Evolutionary conservation across 179 eudicot genomes (phyloP).

Genomic region (Camellia oleifera): DNA sequence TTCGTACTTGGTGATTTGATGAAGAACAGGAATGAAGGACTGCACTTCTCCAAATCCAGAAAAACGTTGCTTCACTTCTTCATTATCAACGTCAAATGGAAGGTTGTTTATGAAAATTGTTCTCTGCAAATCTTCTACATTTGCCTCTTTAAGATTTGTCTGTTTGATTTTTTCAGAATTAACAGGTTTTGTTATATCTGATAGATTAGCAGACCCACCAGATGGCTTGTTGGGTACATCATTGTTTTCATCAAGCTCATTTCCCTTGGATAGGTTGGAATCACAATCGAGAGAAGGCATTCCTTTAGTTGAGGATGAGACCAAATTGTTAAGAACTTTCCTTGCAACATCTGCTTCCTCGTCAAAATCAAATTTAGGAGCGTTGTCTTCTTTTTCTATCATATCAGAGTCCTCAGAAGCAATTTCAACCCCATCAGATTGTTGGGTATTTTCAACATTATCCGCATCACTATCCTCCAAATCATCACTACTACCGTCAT

Average conservation of each 20-base stretch:
- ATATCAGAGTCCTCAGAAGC: slow-evolving; percentile 39
- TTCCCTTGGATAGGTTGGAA: slow-evolving; percentile 19
- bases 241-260: slow-evolving; percentile 24
- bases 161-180: slow-evolving; percentile 21
- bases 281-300: slow-evolving; percentile 21
- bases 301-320: slow-evolving; percentile 52
- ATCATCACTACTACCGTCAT: slow-evolving; percentile 36
- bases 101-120: slow-evolving; percentile 82
- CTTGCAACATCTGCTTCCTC: slow-evolving; percentile 79
- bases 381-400: slow-evolving; percentile 34
- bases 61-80: slow-evolving; percentile 92
- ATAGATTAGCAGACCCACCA: slow-evolving; percentile 26
- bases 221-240: slow-evolving; percentile 24
- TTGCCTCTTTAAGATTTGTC: slow-evolving; percentile 25
- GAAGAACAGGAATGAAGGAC: slow-evolving; percentile 75
- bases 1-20: slow-evolving; percentile 40
- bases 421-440: slow-evolving; percentile 33
- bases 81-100: slow-evolving; percentile 75
- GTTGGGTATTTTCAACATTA: slow-evolving; percentile 26
- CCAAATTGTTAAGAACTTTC: slow-evolving; percentile 72
- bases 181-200: slow-evolving; percentile 25
- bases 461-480: slow-evolving; percentile 48
- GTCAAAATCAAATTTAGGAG: slow-evolving; percentile 48
- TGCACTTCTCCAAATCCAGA: slow-evolving; percentile 80
- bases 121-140: slow-evolving; percentile 53